Evolutionary conservation across 2,329 filamentous ascomycete genomes (phyloP).

Genomic region (Dactylonectria estremocensis): DNA sequence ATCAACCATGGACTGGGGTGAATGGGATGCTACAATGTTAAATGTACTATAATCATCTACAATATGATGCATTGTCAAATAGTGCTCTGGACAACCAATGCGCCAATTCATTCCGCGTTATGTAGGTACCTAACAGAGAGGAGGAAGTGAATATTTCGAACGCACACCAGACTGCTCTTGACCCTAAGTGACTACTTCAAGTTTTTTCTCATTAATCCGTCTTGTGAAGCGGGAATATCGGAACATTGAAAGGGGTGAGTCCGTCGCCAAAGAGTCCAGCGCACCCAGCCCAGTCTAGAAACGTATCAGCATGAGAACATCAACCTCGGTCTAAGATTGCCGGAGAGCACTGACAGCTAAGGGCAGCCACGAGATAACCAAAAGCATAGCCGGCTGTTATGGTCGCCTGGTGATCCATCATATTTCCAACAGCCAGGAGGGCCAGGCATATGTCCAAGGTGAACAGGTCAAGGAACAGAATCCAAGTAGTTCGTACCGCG

Average conservation of each 20-base stretch:
- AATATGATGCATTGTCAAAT: too few species aligned
- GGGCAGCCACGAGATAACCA: slow-evolving; percentile 26
- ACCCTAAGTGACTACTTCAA: too few species aligned
- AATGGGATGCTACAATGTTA: slow-evolving; percentile 15
- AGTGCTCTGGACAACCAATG: too few species aligned
- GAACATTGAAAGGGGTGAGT: slow-evolving; percentile 30
- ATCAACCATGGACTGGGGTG: slow-evolving; percentile 30
- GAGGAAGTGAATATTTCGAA: too few species aligned
- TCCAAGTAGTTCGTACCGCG: slow-evolving; percentile 4
- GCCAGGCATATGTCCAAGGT: slow-evolving; percentile 21
- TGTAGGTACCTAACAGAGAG: too few species aligned
- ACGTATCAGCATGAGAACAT: neutral
- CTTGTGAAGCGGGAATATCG: slow-evolving; percentile 18
- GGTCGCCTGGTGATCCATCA: slow-evolving; percentile 1
- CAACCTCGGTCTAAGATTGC: too few species aligned
- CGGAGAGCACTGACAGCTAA: slow-evolving; percentile 19
- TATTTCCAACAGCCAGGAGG: slow-evolving; percentile 28
- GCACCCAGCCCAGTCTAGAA: slow-evolving; percentile 30
- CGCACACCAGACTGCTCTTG: too few species aligned
- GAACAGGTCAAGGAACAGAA: slow-evolving; percentile 22
- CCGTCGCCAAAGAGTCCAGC: slow-evolving; percentile 27
- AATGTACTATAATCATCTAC: neutral
- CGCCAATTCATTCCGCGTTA: too few species aligned
- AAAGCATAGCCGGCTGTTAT: slow-evolving; percentile 31
- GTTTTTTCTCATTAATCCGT: neutral